Conservation (phyloP, 371 early-diverging fungal species). For the Apophysomyces sp. region DNA sequence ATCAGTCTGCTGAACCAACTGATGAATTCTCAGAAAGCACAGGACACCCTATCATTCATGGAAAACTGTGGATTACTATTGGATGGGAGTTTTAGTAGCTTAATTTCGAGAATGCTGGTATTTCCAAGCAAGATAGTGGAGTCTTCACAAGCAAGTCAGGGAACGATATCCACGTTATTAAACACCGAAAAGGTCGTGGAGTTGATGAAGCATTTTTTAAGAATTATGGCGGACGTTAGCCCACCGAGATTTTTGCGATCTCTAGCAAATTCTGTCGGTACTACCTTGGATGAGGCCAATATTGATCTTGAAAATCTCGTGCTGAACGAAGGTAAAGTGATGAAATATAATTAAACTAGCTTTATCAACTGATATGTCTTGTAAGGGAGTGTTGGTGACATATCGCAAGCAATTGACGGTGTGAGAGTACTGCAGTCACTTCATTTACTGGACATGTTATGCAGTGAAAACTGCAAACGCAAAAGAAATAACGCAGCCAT, state of each 20-base stretch:
- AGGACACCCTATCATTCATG: neutral
- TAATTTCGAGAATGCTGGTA: conserved; percentile 20
- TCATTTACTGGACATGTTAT: conserved; percentile 20
- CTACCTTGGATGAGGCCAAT: conserved; percentile 5
- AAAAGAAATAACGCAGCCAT: neutral
- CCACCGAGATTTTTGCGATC: conserved; percentile 4
- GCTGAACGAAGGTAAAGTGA: conserved; percentile 25
- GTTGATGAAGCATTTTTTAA: conserved; percentile 12
- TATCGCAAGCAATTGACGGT: conserved; percentile 24
- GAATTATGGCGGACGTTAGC: conserved; percentile 7
- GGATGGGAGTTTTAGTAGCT: conserved; percentile 4
- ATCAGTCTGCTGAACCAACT: conserved; percentile 20
- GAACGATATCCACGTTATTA: conserved; percentile 16
- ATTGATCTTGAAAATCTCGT: conserved; percentile 33
- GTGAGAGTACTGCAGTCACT: conserved; percentile 28
- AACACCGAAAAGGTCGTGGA: conserved; percentile 9
- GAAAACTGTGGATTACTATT: conserved; percentile 6
- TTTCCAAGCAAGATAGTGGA: conserved; percentile 30
- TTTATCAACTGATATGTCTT: neutral
- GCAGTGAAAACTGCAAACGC: conserved; percentile 10
- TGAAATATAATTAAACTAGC: neutral
- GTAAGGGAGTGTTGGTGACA: conserved; percentile 18
- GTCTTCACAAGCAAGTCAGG: conserved; percentile 21
- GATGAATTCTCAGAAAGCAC: neutral
- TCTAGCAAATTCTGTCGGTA: conserved; percentile 9